Conservation (phyloP, 805 yeast species). For the Kodamaea neixiangensis region DNA sequence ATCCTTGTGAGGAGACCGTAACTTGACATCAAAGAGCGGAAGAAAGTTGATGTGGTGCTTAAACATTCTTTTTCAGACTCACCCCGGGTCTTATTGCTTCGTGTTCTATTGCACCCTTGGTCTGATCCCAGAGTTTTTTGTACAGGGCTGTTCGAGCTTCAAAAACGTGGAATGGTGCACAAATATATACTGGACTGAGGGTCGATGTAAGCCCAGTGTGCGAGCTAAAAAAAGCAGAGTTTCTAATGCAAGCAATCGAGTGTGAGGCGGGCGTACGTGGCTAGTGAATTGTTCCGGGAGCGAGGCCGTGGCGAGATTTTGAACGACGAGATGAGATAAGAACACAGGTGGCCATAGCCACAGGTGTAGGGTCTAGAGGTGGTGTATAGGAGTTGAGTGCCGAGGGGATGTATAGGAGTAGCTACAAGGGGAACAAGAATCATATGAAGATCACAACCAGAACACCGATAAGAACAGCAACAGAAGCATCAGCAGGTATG, state of each 20-base stretch:
- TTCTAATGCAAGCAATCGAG: neutral
- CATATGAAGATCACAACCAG: too few relatives aligned
- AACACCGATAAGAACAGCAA: too few relatives aligned
- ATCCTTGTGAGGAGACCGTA: conserved; percentile 44
- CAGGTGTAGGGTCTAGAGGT: too few relatives aligned
- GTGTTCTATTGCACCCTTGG: neutral
- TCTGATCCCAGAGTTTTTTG: neutral
- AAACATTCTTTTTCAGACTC: conserved; percentile 20
- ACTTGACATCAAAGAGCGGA: conserved; percentile 39
- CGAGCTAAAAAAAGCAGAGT: neutral
- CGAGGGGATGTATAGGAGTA: too few relatives aligned
- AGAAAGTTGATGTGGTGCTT: conserved; percentile 21
- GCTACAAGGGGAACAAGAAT: too few relatives aligned
- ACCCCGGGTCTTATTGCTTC: neutral
- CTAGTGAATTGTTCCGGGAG: too few relatives aligned
- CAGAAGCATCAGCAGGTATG: too few relatives aligned
- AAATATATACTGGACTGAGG: neutral
- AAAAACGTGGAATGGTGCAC: neutral
- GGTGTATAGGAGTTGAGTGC: too few relatives aligned
- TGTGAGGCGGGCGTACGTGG: too few relatives aligned
- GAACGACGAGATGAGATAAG: too few relatives aligned
- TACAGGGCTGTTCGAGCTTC: neutral
- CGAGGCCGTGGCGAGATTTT: too few relatives aligned
- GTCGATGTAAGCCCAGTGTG: neutral
- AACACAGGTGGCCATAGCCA: too few relatives aligned